Percentiles rank a stretch among this genome's conserved stretches.
These are phyloP conservation scores for Beauveria sp. DNA, from an alignment of 2,329 filamentous ascomycete genomes.

Conservation along the genomic window DNA sequence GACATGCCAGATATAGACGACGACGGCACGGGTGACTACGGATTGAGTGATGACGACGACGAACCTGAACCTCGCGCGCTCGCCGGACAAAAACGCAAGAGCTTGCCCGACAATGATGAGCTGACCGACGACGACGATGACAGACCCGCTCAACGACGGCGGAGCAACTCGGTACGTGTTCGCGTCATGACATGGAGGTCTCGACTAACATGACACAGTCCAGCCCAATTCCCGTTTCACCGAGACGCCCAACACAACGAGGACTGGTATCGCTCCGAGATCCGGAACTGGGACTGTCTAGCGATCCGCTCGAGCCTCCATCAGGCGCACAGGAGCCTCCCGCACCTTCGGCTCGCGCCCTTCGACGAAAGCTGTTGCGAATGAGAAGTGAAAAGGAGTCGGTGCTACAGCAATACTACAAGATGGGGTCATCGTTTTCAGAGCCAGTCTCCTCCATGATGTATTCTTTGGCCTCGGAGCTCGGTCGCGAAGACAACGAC, in stretches of 20 bases:
- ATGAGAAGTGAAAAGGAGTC: conserved; percentile 71
- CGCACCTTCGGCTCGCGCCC: conserved; percentile 60
- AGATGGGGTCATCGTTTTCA: conserved; percentile 80
- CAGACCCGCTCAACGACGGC: conserved; percentile 68
- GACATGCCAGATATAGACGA: conserved; percentile 89
- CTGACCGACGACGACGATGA: conserved; percentile 61
- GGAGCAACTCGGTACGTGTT: conserved; percentile 74
- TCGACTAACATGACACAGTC: conserved; percentile 36
- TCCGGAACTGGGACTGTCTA: conserved; percentile 38
- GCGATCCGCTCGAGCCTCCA: conserved; percentile 44
- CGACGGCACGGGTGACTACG: conserved; percentile 58
- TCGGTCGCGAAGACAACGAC: conserved; percentile 95
- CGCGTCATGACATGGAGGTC: background rate
- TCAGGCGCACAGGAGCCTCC: conserved; percentile 52
- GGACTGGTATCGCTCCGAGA: conserved; percentile 51
- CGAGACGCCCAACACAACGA: conserved; percentile 50
- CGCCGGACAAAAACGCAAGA: conserved; percentile 68
- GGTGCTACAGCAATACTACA: conserved; percentile 75
- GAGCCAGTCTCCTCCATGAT: conserved; percentile 92
- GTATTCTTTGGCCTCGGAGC: conserved; percentile 88
- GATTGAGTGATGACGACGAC: conserved; percentile 50
- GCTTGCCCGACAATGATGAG: conserved; percentile 67
- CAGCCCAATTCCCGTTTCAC: conserved; percentile 58
- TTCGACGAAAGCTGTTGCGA: conserved; percentile 66
- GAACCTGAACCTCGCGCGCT: conserved; percentile 34